Evolutionary conservation across 2,329 filamentous ascomycete genomes (phyloP), one percentile per base, ranked within the genome.

Genomic region (Cytospora schulzeri): DNA sequence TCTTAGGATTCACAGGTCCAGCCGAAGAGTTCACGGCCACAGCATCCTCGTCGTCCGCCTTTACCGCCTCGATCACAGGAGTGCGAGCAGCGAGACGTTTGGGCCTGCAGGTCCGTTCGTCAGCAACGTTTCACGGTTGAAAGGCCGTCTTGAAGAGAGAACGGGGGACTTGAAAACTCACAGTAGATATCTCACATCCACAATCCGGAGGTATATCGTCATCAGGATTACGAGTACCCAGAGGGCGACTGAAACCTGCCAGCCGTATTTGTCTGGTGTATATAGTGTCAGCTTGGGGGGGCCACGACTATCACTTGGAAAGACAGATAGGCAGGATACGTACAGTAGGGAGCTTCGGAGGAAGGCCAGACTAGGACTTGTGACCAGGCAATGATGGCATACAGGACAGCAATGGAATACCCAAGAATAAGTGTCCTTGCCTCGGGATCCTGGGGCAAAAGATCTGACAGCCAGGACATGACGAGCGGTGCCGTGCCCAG

Each of bases 361-460:
- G 82, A 81, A 4, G 82, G 82, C 82, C 82, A 84, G 1, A 83
- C 78, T 2, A 83, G 73, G 2, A 84, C 80, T 62, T 83, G 81
- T 8, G 78, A 80, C 81, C 81, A 84, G 0, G 81, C 79, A 0
- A 79, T 77, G 29, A 84, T 77, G 2, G 80, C 79, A 67, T 84
- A 84, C 63, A 83, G 81, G 0, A 76, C 76, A 3, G 81, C 80
- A 24, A 84, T 79, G 1, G 79, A 75, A 7, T 81, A 77, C 6
- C 81, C 81, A 0, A 84, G 78, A 48, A 81, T 80, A 1, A 84
- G 72, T 1, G 80, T 78, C 15, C 81, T 75, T 6, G 77, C 79
- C 67, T 83, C 81, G 0, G 81, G 79, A 64, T 83, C 81, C 68
- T 82, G 80, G n/a, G 71, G 71, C 14, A 70, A 67, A 53, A 69